phyloP scores from a whole-genome alignment of 176 grass and related monocot genomes.

The Bromus sterilis region DNA sequence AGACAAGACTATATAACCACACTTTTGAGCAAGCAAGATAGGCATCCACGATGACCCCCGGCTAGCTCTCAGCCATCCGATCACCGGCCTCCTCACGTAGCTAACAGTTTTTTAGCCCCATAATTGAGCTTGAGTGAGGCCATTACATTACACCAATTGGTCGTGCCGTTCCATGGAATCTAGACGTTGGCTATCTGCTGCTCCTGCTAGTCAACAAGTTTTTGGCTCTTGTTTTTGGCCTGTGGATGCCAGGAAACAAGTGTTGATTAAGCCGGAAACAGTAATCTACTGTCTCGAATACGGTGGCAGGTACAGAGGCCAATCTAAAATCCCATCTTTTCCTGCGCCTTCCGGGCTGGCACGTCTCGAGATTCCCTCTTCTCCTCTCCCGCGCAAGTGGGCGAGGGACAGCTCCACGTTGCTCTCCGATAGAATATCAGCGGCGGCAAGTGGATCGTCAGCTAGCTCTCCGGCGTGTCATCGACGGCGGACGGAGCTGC shows the following conservation, averaged over 20 bases:
- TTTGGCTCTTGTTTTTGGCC: not conserved
- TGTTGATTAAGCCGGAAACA: not conserved
- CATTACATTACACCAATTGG: not conserved
- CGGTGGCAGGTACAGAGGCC: not conserved
- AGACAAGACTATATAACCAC: not conserved
- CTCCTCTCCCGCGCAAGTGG: not conserved
- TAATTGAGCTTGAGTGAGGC: constrained; percentile 43
- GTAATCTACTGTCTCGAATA: not conserved
- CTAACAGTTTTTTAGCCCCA: constrained; percentile 25
- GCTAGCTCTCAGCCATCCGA: not conserved
- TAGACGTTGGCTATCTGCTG: not conserved
- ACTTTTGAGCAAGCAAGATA: not conserved
- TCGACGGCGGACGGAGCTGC: not conserved
- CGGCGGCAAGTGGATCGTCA: not conserved
- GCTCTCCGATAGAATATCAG: not conserved
- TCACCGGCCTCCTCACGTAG: not conserved
- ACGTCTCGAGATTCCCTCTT: constrained; percentile 12
- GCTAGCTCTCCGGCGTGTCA: not conserved
- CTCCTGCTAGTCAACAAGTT: not conserved
- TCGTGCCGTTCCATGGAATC: not conserved
- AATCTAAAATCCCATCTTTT: not conserved
- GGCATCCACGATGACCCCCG: not conserved
- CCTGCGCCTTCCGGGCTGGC: not conserved
- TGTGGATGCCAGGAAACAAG: not conserved
- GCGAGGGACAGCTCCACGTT: not conserved